Conservation (phyloP, 345 rosid species). For the Salix brachista region DNA sequence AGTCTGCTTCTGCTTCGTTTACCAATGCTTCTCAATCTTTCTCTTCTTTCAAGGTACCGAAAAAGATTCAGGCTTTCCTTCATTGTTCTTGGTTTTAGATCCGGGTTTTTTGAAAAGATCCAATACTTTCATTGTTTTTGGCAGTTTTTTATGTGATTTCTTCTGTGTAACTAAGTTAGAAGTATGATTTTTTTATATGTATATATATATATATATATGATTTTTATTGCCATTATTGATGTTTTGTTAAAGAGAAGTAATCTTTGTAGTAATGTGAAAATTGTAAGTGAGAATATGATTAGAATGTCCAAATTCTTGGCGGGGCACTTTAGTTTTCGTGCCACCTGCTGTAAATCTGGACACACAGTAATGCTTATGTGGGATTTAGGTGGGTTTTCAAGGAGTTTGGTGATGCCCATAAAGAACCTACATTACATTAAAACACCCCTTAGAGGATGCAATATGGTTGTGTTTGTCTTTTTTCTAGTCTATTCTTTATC, state of each 20-base stretch:
- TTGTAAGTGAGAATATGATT: neutral
- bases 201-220: neutral
- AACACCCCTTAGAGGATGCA: neutral
- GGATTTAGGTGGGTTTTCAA: conserved; percentile 27
- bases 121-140: neutral
- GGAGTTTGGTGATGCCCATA: conserved; percentile 22
- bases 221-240: neutral
- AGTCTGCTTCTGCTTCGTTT: conserved; percentile 6
- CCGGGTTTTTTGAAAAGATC: neutral
- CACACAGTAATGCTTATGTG: conserved; percentile 16
- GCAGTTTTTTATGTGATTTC: neutral
- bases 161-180: neutral
- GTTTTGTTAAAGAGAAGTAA: neutral
- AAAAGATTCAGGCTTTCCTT: neutral
- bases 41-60: neutral
- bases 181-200: neutral
- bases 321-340: conserved; percentile 29
- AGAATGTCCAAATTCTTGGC: conserved; percentile 33
- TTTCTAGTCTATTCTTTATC: too few relatives aligned
- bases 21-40: neutral
- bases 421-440: conserved; percentile 21
- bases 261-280: neutral
- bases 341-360: conserved; percentile 33
- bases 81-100: neutral
- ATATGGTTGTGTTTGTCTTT: neutral